Base-by-base conservation (phyloP, 495 filamentous ascomycete genomes). In the Xylaria curta region DNA sequence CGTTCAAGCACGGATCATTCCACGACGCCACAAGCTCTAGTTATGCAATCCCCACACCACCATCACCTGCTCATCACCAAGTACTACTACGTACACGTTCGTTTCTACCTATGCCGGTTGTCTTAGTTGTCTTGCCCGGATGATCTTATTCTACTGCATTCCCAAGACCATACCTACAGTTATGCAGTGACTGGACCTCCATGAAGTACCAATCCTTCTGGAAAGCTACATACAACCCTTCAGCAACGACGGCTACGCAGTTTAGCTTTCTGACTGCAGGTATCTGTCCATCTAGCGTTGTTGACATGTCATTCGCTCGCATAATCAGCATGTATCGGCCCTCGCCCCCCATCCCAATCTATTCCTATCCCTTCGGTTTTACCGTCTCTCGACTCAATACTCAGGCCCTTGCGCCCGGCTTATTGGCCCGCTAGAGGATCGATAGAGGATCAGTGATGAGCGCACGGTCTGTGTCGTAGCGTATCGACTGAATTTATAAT, bases 281-380 rank as follows among this genome's bases (percentile, higher is more conserved):
- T 60, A 38, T 60, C 3, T 60, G 8, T n/a, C 58, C 12, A 21
- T 13, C 33, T 67, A 49, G 26, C 49, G n/a, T 67, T 51, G 13
- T n/a, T 67, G 65, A 67, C 42, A 67, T 67, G 65, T 67, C 65
- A 67, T 67, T 36, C 21, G 4, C 56, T 67, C 33, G 21, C n/a
- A 54, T 67, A 56, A 67, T 56, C n/a, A 31, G 42, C 19, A 9
- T 24, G 63, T 42, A 21, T 21, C 19, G 62, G 17, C 17, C 17
- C 28, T 62, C 13, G 54, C 36, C 53, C 58, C 33, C 59, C 33
- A 38, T 60, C 58, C 31, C 53, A 15, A 7, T n/a, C 51, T 42
- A 46, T 67, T 6, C 51, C 33, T 36, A 68, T 60, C 38, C 42
- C 17, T 60, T 26, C 46, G 9, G 17, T 38, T 21, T 28, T 63